Evolutionary conservation across 768 basidiomycete genomes (phyloP).

Genomic region (Termitomyces sp.): DNA sequence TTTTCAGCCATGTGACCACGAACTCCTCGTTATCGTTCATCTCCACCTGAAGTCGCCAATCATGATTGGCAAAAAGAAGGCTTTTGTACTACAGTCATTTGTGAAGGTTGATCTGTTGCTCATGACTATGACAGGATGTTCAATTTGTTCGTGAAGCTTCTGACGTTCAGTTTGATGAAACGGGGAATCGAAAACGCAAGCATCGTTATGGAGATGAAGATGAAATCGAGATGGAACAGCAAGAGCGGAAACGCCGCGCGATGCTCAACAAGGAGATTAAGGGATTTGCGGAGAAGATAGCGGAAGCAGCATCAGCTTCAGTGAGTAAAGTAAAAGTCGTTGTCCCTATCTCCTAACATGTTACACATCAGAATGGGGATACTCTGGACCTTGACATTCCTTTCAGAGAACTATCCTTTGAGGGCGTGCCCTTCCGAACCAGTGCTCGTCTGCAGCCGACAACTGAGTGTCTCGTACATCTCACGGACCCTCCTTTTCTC

Average conservation of each 20-base stretch:
- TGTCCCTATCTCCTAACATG: background rate
- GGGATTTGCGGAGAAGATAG: constrained; percentile 87
- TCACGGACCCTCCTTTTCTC: constrained; percentile 93
- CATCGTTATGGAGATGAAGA: constrained; percentile 98
- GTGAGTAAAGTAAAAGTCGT: constrained; percentile 38
- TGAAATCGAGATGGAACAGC: constrained; percentile 98
- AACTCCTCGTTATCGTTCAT: constrained; percentile 92
- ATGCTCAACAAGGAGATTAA: constrained; percentile 94
- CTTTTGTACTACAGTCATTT: constrained; percentile 57
- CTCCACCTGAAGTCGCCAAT: constrained; percentile 92
- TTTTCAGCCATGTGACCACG: constrained; percentile 98
- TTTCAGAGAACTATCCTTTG: constrained; percentile 95
- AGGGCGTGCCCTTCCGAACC: constrained; percentile 94
- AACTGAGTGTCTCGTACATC: constrained; percentile 93
- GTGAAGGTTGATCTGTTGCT: constrained; percentile 4
- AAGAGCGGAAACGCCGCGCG: constrained; percentile 86
- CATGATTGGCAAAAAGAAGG: constrained; percentile 98
- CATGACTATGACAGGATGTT: constrained; percentile 60
- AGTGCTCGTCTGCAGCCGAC: constrained; percentile 95
- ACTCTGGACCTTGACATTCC: constrained; percentile 93
- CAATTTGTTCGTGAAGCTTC: constrained; percentile 99
- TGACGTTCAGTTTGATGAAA: constrained; percentile 97
- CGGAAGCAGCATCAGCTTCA: constrained; percentile 74
- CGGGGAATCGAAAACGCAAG: constrained; percentile 97
- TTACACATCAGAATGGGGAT: constrained; percentile 53